Percentiles rank a stretch among this genome's conserved stretches.
These are phyloP conservation scores for Avena sativa DNA, from an alignment of 176 grass and related monocot species.

Conservation along the genomic window DNA sequence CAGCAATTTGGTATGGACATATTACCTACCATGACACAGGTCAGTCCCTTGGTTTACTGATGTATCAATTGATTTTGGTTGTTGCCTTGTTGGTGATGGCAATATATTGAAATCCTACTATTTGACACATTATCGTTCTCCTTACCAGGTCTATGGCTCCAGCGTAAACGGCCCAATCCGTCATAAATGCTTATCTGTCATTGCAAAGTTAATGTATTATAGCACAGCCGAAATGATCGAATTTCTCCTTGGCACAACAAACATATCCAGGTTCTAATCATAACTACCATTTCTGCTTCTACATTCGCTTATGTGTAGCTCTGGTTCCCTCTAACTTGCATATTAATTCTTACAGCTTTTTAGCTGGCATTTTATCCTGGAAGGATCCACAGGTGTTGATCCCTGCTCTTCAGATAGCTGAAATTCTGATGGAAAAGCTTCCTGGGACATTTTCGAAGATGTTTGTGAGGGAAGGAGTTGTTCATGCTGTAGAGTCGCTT, in stretches of 20 bases:
- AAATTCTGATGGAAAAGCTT: conserved; percentile 90
- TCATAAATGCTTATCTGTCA: conserved; percentile 79
- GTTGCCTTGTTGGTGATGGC: background rate
- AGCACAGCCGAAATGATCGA: conserved; percentile 89
- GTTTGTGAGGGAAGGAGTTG: conserved; percentile 95
- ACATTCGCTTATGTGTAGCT: background rate
- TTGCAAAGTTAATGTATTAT: conserved; percentile 89
- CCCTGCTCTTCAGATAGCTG: conserved; percentile 87
- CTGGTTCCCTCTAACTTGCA: conserved; percentile 17
- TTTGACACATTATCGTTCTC: background rate
- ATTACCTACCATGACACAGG: conserved; percentile 83
- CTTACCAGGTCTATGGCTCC: conserved; percentile 73
- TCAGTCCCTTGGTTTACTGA: conserved; percentile 24
- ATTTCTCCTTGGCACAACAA: conserved; percentile 69
- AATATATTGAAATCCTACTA: conserved; percentile 19
- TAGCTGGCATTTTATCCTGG: conserved; percentile 88
- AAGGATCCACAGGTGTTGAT: conserved; percentile 88
- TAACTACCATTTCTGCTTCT: conserved; percentile 19
- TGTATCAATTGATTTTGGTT: conserved; percentile 24
- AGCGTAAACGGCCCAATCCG: conserved; percentile 82
- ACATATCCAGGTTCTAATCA: conserved; percentile 77
- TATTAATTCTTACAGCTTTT: conserved; percentile 60
- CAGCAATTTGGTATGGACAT: conserved; percentile 88
- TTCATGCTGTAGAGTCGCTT: conserved; percentile 82
- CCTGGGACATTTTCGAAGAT: conserved; percentile 80